phyloP scores from a whole-genome alignment of 2,329 filamentous ascomycete genomes.

The Arthroderma uncinatum region DNA sequence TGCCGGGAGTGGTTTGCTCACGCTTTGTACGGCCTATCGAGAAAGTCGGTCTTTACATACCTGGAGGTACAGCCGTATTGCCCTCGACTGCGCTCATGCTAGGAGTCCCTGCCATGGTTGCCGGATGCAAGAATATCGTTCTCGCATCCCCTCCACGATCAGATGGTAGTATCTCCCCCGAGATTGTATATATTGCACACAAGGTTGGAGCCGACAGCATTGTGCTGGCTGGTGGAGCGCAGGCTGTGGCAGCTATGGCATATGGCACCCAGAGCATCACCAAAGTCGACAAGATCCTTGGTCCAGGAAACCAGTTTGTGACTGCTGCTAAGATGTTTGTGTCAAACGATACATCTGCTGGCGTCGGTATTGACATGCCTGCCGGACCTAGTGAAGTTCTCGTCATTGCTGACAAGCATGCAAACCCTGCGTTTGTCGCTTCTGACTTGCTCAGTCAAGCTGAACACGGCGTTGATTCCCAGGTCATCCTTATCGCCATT shows the following conservation, averaged over 20 bases:
- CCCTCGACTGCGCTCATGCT: slow-evolving; percentile 97
- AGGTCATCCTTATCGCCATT: slow-evolving; percentile 83
- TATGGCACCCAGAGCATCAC: slow-evolving; percentile 89
- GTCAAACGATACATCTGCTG: slow-evolving; percentile 90
- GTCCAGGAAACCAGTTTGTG: slow-evolving; percentile 95
- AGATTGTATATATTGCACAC: slow-evolving; percentile 95
- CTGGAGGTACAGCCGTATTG: slow-evolving; percentile 91
- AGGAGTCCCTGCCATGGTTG: slow-evolving; percentile 93
- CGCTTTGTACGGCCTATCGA: slow-evolving; percentile 89
- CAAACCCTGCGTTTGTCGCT: slow-evolving; percentile 89
- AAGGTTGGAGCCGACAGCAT: slow-evolving; percentile 95
- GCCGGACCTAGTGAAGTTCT: slow-evolving; percentile 92
- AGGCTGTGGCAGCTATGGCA: slow-evolving; percentile 91
- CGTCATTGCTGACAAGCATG: slow-evolving; percentile 79
- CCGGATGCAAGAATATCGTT: slow-evolving; percentile 89
- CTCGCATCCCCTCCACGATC: slow-evolving; percentile 80
- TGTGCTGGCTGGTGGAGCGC: slow-evolving; percentile 86
- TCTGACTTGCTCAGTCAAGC: slow-evolving; percentile 91
- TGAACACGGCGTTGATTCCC: slow-evolving; percentile 91
- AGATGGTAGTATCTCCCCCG: slow-evolving; percentile 84
- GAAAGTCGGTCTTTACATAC: slow-evolving; percentile 90
- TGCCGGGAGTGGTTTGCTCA: slow-evolving; percentile 92
- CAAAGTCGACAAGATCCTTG: slow-evolving; percentile 98
- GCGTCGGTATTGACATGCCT: slow-evolving; percentile 96
- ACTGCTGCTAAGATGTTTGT: slow-evolving; percentile 98